These are phyloP conservation scores for Fusarium albidum DNA, from an alignment of 2,329 filamentous ascomycete genomes.

Conservation along the genomic window DNA sequence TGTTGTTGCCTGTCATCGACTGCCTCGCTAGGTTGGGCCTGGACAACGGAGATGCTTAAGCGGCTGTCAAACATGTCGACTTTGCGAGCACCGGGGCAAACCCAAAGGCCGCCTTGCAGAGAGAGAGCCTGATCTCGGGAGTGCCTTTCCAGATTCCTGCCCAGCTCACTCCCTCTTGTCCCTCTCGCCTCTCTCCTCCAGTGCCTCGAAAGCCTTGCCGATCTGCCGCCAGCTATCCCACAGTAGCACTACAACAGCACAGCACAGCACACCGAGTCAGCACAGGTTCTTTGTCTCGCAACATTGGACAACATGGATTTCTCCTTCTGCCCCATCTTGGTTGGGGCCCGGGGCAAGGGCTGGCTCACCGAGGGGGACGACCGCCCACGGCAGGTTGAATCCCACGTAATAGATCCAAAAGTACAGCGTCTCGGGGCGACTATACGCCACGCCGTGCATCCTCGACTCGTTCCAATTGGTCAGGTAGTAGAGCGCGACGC, in stretches of 20 bases:
- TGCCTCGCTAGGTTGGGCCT: too few relatives aligned
- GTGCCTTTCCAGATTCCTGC: not conserved
- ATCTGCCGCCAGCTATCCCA: slow-evolving; percentile 44
- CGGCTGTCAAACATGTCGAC: too few relatives aligned
- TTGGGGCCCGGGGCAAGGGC: not conserved
- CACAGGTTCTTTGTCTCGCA: not conserved
- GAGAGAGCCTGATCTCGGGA: too few relatives aligned
- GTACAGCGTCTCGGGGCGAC: slow-evolving; percentile 67
- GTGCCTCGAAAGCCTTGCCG: slow-evolving; percentile 37
- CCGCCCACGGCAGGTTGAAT: slow-evolving; percentile 68
- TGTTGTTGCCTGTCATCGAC: too few relatives aligned
- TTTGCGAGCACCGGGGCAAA: too few relatives aligned
- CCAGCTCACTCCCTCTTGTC: slow-evolving; percentile 33
- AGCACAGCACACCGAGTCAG: slow-evolving; percentile 24
- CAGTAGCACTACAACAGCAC: slow-evolving; percentile 43
- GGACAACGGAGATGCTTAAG: too few relatives aligned
- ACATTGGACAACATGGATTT: too few relatives aligned
- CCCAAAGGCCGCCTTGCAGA: too few relatives aligned
- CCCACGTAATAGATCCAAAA: slow-evolving; percentile 71
- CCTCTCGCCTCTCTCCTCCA: slow-evolving; percentile 30
- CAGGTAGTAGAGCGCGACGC: slow-evolving; percentile 68
- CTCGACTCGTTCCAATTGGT: slow-evolving; percentile 62
- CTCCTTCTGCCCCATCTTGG: not conserved
- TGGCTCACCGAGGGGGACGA: slow-evolving; percentile 63
- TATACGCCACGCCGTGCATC: slow-evolving; percentile 57